Evolutionary conservation across 371 early-diverging fungal genomes (phyloP).

Genomic region (Mucor irregularis): DNA sequence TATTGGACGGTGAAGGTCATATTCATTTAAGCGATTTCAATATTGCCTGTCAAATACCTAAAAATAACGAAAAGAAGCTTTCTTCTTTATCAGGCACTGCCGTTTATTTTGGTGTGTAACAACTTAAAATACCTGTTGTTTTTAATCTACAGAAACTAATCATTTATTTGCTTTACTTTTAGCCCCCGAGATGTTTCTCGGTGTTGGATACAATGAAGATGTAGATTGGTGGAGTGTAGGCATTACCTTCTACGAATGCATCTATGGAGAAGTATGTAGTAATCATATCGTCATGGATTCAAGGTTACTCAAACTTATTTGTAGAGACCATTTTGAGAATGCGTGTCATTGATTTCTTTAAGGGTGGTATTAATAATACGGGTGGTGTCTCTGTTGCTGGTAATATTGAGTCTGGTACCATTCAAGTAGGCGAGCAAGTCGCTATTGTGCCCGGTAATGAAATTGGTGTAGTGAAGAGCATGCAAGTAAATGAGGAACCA

Average conservation of each 20-base stretch:
- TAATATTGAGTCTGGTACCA: slow-evolving; percentile 79
- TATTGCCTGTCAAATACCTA: slow-evolving; percentile 57
- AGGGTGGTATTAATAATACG: slow-evolving; percentile 70
- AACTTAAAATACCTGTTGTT: background rate
- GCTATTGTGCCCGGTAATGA: slow-evolving; percentile 83
- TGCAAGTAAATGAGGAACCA: slow-evolving; percentile 72
- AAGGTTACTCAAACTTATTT: slow-evolving; percentile 1
- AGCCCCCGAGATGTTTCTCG: slow-evolving; percentile 76
- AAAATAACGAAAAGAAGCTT: slow-evolving; percentile 38
- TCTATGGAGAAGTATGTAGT: slow-evolving; percentile 48
- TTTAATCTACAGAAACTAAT: background rate
- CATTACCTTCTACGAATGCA: slow-evolving; percentile 68
- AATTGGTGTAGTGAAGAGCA: slow-evolving; percentile 72
- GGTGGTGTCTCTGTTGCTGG: slow-evolving; percentile 82
- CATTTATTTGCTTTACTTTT: background rate
- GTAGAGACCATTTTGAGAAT: slow-evolving; percentile 3
- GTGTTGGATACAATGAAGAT: slow-evolving; percentile 59
- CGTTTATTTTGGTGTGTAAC: slow-evolving; percentile 68
- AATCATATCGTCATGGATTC: background rate
- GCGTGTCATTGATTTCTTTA: slow-evolving; percentile 83
- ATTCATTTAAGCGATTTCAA: slow-evolving; percentile 76
- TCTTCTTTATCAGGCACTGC: slow-evolving; percentile 70
- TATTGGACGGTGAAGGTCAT: slow-evolving; percentile 70
- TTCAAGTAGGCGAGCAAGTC: slow-evolving; percentile 86
- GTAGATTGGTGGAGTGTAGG: slow-evolving; percentile 92